These are phyloP conservation scores for Pythium pyrilobum DNA, from an alignment of 352 stramenopile species.

Conservation along the genomic window DNA sequence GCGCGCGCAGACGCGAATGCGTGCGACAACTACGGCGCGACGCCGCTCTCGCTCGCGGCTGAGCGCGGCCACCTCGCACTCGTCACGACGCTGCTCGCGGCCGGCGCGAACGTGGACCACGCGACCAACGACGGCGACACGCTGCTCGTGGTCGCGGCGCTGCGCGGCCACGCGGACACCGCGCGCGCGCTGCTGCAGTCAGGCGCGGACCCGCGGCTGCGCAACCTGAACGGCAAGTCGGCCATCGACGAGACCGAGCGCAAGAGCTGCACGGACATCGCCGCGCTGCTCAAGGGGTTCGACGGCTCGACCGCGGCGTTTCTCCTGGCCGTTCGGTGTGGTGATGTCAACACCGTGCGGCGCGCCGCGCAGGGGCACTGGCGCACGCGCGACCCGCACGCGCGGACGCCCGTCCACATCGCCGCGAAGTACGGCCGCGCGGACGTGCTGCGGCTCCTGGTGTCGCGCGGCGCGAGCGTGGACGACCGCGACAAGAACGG, in stretches of 20 bases:
- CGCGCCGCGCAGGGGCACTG: background rate
- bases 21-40: slow-evolving; percentile 5
- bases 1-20: background rate
- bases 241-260: background rate
- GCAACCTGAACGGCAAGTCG: slow-evolving; percentile 14
- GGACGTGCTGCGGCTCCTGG: slow-evolving; percentile 18
- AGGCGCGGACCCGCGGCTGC: slow-evolving; percentile 21
- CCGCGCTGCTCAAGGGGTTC: background rate
- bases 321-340: background rate
- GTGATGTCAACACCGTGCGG: background rate
- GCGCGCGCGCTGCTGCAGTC: slow-evolving; percentile 18
- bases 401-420: slow-evolving; percentile 32
- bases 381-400: slow-evolving; percentile 18
- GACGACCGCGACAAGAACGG: background rate
- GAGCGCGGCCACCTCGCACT: slow-evolving; percentile 23
- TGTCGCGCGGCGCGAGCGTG: slow-evolving; percentile 6
- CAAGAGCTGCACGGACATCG: background rate
- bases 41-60: slow-evolving; percentile 27
- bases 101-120: slow-evolving; percentile 20
- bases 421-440: slow-evolving; percentile 30
- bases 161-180: background rate
- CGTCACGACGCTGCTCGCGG: slow-evolving; percentile 22
- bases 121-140: slow-evolving; percentile 5
- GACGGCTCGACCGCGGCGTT: background rate
- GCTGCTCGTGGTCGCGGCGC: slow-evolving; percentile 21